Conservation (phyloP, 352 stramenopile species). For the Globisporangium recalcitrans region DNA sequence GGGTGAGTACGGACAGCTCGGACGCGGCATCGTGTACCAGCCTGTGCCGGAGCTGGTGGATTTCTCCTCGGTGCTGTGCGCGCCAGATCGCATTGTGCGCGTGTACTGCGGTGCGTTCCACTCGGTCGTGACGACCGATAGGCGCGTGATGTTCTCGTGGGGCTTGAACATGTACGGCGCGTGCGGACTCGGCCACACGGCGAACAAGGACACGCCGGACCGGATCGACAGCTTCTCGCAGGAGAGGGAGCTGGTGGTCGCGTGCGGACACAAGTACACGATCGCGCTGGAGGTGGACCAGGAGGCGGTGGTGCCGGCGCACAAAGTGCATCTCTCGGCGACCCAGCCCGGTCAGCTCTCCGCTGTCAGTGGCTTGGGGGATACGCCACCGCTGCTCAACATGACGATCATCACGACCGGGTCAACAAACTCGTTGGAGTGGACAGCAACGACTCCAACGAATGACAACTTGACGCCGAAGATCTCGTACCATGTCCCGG, state of each 20-base stretch:
- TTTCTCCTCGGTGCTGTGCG: slow-evolving; percentile 35
- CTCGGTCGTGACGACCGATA: slow-evolving; percentile 57
- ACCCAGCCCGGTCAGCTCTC: slow-evolving; percentile 13
- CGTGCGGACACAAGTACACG: slow-evolving; percentile 81
- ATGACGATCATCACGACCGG: slow-evolving; percentile 11
- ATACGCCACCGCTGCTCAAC: slow-evolving; percentile 11
- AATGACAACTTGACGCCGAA: slow-evolving; percentile 8
- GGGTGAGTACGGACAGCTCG: slow-evolving; percentile 88
- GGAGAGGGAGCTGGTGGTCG: slow-evolving; percentile 48
- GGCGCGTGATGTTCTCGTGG: slow-evolving; percentile 70
- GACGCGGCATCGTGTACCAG: slow-evolving; percentile 83
- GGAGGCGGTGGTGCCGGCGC: slow-evolving; percentile 3
- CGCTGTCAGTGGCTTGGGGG: neutral
- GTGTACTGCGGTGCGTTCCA: slow-evolving; percentile 84
- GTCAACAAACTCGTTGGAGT: slow-evolving; percentile 8
- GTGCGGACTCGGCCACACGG: slow-evolving; percentile 70
- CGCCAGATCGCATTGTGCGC: slow-evolving; percentile 36
- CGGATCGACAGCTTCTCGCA: slow-evolving; percentile 69
- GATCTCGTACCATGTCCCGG: slow-evolving; percentile 4
- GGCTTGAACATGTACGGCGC: slow-evolving; percentile 78
- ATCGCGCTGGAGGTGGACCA: slow-evolving; percentile 55
- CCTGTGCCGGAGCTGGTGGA: slow-evolving; percentile 64
- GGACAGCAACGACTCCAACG: slow-evolving; percentile 13
- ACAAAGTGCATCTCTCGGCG: slow-evolving; percentile 12
- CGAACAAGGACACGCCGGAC: slow-evolving; percentile 75